These are phyloP conservation scores for Neostapfia colusana DNA, from an alignment of 176 grass and related monocot genomes.

Conservation along the genomic window DNA sequence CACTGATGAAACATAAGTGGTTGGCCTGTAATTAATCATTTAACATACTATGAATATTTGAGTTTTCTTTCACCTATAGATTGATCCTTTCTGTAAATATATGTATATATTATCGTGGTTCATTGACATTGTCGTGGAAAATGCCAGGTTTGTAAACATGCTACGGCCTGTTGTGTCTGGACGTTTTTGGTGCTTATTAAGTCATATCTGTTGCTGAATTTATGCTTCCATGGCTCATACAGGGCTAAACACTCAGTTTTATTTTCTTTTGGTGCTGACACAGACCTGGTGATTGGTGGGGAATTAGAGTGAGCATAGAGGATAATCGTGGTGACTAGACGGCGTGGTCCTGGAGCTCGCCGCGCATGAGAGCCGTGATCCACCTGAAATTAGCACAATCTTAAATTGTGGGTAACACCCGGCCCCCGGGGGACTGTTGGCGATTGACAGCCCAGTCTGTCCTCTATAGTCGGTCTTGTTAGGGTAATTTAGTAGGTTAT, in stretches of 20 bases:
- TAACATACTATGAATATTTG: conserved; percentile 38
- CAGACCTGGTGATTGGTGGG: too few species aligned
- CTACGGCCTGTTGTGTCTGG: neutral
- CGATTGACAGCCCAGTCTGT: too few species aligned
- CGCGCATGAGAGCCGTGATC: too few species aligned
- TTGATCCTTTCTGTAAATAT: neutral
- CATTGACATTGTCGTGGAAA: neutral
- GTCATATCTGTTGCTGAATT: neutral
- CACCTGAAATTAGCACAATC: too few species aligned
- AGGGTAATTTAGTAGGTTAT: too few species aligned
- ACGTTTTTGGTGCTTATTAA: neutral
- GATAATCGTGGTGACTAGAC: too few species aligned
- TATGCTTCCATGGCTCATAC: neutral
- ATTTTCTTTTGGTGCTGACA: too few species aligned
- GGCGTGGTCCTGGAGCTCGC: too few species aligned
- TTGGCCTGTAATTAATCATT: conserved; percentile 33
- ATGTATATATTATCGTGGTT: neutral
- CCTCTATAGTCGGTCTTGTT: too few species aligned
- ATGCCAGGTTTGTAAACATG: neutral
- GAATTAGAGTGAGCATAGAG: too few species aligned
- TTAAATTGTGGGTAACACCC: too few species aligned
- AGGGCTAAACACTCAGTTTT: neutral
- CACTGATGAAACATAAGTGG: conserved; percentile 18
- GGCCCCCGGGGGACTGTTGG: too few species aligned
- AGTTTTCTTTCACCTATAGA: neutral